Conservation (phyloP, 495 filamentous ascomycete species). For the Pseudomonodictys pantanalensis region DNA sequence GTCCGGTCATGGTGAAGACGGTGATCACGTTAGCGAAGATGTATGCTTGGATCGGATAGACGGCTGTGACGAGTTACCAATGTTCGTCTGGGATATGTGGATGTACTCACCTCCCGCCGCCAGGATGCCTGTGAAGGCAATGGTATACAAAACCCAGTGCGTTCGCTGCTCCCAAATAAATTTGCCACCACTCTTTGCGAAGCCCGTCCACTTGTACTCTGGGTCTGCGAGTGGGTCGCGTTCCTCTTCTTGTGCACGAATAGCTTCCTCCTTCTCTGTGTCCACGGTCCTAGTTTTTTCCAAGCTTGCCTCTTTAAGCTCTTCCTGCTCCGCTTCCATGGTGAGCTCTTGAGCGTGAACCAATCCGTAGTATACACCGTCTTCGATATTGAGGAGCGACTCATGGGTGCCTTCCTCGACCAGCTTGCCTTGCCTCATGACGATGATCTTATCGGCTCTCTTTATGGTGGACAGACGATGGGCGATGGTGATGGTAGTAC, state of each 20-base stretch:
- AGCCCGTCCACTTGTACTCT: constrained; percentile 21
- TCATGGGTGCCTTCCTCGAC: constrained; percentile 38
- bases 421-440: constrained; percentile 32
- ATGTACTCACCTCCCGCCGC: too few species aligned
- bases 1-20: constrained; percentile 26
- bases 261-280: constrained; percentile 14
- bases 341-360: constrained; percentile 33
- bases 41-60: constrained; percentile 35
- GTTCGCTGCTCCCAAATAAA: constrained; percentile 32
- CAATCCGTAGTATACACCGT: constrained; percentile 34
- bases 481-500: constrained; percentile 39
- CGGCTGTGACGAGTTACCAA: too few species aligned
- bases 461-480: constrained; percentile 38
- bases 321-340: constrained; percentile 22
- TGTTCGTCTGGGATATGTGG: too few species aligned
- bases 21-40: constrained; percentile 35
- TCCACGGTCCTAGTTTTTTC: constrained; percentile 15
- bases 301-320: constrained; percentile 1
- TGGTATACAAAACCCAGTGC: constrained; percentile 31
- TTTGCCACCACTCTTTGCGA: constrained; percentile 26
- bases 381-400: constrained; percentile 20
- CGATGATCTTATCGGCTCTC: constrained; percentile 37
- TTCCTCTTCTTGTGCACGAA: not conserved
- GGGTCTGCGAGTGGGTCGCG: constrained; percentile 6
- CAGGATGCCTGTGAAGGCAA: constrained; percentile 24